These are phyloP conservation scores for Phytophthora hybrid DNA, from an alignment of 352 stramenopile species.

Conservation along the genomic window DNA sequence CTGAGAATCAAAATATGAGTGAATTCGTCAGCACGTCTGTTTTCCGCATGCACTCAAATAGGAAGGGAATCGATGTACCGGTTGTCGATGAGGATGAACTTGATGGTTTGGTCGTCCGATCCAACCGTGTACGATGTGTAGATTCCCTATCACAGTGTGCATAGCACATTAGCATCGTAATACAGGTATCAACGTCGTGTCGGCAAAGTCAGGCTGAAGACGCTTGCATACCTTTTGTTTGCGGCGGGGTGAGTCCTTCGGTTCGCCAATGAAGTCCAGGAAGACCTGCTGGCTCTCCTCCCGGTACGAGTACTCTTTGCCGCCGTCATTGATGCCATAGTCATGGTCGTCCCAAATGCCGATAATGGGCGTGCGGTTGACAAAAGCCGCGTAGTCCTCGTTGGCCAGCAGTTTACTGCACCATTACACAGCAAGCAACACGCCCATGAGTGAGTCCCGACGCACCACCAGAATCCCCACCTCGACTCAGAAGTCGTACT, in stretches of 20 bases:
- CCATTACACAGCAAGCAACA: constrained; percentile 7
- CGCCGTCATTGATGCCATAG: constrained; percentile 91
- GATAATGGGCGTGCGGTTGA: constrained; percentile 73
- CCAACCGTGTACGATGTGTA: constrained; percentile 88
- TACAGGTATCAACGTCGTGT: neutral
- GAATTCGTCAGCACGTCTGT: neutral
- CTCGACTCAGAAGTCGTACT: constrained; percentile 36
- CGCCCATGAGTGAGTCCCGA: neutral
- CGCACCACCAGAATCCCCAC: neutral
- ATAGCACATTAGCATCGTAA: neutral
- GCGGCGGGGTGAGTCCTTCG: constrained; percentile 72
- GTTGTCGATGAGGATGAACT: constrained; percentile 91
- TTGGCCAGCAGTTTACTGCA: constrained; percentile 70
- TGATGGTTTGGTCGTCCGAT: constrained; percentile 69
- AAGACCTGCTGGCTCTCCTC: constrained; percentile 87
- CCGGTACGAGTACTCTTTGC: constrained; percentile 78
- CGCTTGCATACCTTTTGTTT: constrained; percentile 65
- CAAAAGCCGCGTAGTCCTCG: constrained; percentile 72
- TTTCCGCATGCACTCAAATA: neutral
- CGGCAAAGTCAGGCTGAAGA: neutral
- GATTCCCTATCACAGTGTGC: constrained; percentile 64
- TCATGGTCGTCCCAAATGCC: constrained; percentile 93
- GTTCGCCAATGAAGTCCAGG: constrained; percentile 86
- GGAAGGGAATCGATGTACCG: constrained; percentile 30
- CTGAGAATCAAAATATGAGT: constrained; percentile 30